Evolutionary conservation across 2,329 filamentous ascomycete genomes (phyloP).

Genomic region (Diaporthe nobilis): DNA sequence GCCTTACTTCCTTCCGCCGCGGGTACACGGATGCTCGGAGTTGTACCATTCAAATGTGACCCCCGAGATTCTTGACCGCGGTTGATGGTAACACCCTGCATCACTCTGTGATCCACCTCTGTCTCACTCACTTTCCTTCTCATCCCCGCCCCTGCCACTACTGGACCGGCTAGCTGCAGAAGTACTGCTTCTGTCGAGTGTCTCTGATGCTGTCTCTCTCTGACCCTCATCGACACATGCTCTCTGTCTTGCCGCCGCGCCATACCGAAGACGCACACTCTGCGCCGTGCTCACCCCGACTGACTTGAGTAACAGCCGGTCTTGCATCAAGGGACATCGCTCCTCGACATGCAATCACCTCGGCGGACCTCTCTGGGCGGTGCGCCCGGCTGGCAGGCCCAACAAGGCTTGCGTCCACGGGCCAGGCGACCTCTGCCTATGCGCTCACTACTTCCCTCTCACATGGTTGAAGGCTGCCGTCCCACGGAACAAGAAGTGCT

Average conservation of each 20-base stretch:
- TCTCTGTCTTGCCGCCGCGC: neutral
- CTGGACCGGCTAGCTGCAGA: constrained; percentile 25
- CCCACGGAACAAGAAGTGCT: constrained; percentile 70
- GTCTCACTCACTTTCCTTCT: constrained; percentile 4
- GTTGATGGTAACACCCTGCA: constrained; percentile 6
- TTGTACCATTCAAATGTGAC: neutral
- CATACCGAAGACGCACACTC: neutral
- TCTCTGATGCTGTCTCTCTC: neutral
- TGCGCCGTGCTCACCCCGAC: neutral
- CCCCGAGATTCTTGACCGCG: neutral
- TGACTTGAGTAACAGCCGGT: constrained; percentile 65
- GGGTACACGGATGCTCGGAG: neutral
- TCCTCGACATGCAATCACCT: constrained; percentile 80
- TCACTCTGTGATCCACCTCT: neutral
- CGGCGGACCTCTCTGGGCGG: constrained; percentile 53
- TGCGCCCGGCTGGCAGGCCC: constrained; percentile 80
- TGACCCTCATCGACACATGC: too few relatives aligned
- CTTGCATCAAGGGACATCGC: constrained; percentile 82
- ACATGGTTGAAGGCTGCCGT: constrained; percentile 68
- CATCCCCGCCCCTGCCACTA: neutral
- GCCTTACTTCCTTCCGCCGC: neutral
- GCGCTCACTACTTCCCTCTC: constrained; percentile 49
- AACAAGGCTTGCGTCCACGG: constrained; percentile 79
- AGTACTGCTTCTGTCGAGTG: neutral
- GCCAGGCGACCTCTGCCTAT: constrained; percentile 73